These are phyloP conservation scores for Ceratocystis ficicola DNA, from an alignment of 2,329 filamentous ascomycete genomes.

Conservation along the genomic window DNA sequence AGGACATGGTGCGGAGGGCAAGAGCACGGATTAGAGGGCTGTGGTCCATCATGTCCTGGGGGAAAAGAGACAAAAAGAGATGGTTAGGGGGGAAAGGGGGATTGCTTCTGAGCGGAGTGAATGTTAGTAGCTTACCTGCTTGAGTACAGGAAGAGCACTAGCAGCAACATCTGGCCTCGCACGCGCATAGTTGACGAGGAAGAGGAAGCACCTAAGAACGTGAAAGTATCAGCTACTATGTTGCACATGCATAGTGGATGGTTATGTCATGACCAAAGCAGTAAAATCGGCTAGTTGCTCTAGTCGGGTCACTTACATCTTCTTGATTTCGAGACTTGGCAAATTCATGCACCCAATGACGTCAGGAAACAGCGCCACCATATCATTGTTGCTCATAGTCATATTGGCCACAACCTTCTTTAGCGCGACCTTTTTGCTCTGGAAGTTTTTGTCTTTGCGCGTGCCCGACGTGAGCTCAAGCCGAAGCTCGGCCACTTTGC, in stretches of 20 bases:
- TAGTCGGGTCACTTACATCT: constrained; percentile 58
- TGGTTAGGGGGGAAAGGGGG: not conserved
- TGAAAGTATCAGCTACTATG: not conserved
- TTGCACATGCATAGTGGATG: too few species aligned
- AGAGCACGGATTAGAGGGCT: constrained; percentile 89
- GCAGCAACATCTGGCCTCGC: constrained; percentile 89
- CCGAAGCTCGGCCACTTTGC: constrained; percentile 95
- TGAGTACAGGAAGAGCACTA: constrained; percentile 78
- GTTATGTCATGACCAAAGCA: too few species aligned
- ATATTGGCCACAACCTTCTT: constrained; percentile 99
- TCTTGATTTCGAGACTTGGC: constrained; percentile 93
- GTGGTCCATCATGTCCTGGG: constrained; percentile 77
- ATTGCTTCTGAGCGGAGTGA: not conserved
- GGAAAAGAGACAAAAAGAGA: not conserved
- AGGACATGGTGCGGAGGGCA: constrained; percentile 88
- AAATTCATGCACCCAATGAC: constrained; percentile 94
- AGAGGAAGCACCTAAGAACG: constrained; percentile 82
- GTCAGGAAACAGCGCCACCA: constrained; percentile 93
- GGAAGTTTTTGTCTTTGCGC: constrained; percentile 96
- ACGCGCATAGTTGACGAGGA: constrained; percentile 90
- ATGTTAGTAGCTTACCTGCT: constrained; percentile 35
- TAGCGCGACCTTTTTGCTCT: constrained; percentile 89
- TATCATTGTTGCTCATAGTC: constrained; percentile 99
- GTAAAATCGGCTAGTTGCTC: too few species aligned
- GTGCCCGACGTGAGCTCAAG: constrained; percentile 74